phyloP scores from a whole-genome alignment of 2,329 filamentous ascomycete species.

The Pseudocercospora fuligena region DNA sequence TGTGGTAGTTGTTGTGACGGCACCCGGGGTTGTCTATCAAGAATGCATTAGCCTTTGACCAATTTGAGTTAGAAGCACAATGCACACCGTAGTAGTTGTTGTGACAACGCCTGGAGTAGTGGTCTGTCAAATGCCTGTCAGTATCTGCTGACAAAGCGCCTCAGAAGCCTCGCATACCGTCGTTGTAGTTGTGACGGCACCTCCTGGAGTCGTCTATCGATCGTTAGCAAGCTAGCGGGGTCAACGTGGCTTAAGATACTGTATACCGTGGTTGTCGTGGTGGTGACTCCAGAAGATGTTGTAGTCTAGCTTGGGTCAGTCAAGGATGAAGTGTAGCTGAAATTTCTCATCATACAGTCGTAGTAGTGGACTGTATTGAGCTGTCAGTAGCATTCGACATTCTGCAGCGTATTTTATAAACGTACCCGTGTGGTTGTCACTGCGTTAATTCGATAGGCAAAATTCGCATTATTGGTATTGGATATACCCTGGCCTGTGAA shows the following conservation, averaged over 20 bases:
- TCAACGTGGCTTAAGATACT: not conserved
- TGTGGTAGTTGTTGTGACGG: not conserved
- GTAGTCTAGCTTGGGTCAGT: not conserved
- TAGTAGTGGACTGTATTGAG: not conserved
- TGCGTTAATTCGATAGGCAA: slow-evolving; percentile 9
- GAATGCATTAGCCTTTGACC: too few relatives aligned
- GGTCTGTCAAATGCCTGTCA: too few relatives aligned
- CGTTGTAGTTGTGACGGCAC: too few relatives aligned
- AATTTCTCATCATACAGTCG: not conserved
- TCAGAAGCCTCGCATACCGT: too few relatives aligned
- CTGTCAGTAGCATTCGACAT: not conserved
- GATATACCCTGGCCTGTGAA: not conserved
- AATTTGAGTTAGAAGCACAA: not conserved
- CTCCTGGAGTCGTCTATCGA: not conserved
- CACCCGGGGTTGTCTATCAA: too few relatives aligned
- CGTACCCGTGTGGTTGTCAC: not conserved
- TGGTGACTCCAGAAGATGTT: not conserved
- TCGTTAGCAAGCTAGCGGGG: not conserved
- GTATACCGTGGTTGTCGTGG: not conserved
- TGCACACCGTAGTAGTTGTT: not conserved
- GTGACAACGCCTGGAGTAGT: not conserved
- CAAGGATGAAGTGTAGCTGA: not conserved
- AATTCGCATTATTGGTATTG: not conserved
- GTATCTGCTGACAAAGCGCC: too few relatives aligned
- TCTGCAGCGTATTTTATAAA: not conserved